A percentile compares a stretch with the other conserved stretches of the same genome.
Evolutionary conservation across 2,329 filamentous ascomycete species (phyloP).

Genomic region (Fonsecaea nubica): DNA sequence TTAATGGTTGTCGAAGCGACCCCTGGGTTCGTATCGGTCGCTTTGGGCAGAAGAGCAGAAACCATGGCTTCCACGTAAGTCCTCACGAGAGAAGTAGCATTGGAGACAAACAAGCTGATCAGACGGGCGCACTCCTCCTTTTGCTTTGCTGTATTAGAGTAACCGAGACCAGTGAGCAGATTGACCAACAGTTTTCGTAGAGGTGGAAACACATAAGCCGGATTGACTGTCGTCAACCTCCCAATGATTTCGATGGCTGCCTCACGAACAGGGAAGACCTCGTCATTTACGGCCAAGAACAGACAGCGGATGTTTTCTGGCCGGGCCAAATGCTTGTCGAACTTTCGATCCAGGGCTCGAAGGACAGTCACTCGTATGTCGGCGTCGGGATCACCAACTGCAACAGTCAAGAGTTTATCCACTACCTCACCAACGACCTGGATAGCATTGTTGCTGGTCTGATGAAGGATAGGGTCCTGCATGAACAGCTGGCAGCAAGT

Average conservation of each 20-base stretch:
- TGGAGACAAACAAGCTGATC: constrained; percentile 88
- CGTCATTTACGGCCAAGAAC: constrained; percentile 94
- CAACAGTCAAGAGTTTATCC: constrained; percentile 92
- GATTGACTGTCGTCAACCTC: constrained; percentile 86
- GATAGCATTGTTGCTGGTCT: constrained; percentile 95
- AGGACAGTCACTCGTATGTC: constrained; percentile 89
- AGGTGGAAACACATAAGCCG: constrained; percentile 96
- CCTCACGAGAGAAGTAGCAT: constrained; percentile 90
- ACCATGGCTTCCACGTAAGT: constrained; percentile 98
- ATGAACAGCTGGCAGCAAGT: constrained; percentile 99
- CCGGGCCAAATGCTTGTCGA: constrained; percentile 95
- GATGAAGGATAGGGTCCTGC: constrained; percentile 94
- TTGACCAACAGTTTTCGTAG: constrained; percentile 94
- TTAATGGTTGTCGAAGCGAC: constrained; percentile 95
- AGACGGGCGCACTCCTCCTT: constrained; percentile 96
- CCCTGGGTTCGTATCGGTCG: constrained; percentile 80
- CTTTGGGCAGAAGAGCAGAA: constrained; percentile 89
- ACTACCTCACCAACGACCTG: constrained; percentile 98
- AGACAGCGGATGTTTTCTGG: constrained; percentile 96
- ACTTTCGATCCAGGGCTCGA: constrained; percentile 86
- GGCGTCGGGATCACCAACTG: constrained; percentile 87
- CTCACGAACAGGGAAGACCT: constrained; percentile 89
- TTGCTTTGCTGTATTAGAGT: constrained; percentile 89
- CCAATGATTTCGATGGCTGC: constrained; percentile 96
- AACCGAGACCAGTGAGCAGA: constrained; percentile 93